phyloP scores from a whole-genome alignment of 1,139 yeast genomes.

The Tardiomyces digboiensis region DNA sequence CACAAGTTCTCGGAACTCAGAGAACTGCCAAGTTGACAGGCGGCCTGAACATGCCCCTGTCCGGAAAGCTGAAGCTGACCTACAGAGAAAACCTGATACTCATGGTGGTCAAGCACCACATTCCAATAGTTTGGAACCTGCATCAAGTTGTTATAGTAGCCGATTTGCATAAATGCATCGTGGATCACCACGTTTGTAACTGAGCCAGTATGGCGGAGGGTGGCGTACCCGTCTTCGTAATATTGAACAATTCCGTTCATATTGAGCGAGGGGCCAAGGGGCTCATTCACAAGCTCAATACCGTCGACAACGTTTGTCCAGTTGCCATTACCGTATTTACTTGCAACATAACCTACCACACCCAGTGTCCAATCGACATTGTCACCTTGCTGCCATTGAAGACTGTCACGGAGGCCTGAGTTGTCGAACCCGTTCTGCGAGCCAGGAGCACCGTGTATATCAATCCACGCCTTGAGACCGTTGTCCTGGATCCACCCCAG shows the following conservation, averaged over 20 bases:
- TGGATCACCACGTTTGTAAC: conserved; percentile 50
- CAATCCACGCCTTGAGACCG: conserved; percentile 76
- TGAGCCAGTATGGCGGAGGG: conserved; percentile 39
- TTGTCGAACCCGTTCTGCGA: conserved; percentile 96
- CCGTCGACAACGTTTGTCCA: conserved; percentile 72
- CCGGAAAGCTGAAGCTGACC: conserved; percentile 47
- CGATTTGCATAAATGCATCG: conserved; percentile 58
- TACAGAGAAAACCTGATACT: conserved; percentile 75
- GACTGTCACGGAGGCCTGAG: conserved; percentile 69
- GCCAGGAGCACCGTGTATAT: conserved; percentile 95
- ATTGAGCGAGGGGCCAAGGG: conserved; percentile 61
- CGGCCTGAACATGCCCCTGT: conserved; percentile 52
- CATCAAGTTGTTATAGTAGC: conserved; percentile 56
- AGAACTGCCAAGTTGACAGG: conserved; percentile 52
- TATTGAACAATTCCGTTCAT: conserved; percentile 49
- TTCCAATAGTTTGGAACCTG: conserved; percentile 41
- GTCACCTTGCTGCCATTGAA: conserved; percentile 33
- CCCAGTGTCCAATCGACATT: conserved; percentile 45
- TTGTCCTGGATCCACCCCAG: conserved; percentile 61
- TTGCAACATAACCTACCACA: conserved; percentile 34
- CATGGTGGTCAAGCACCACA: conserved; percentile 81
- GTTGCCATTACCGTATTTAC: conserved; percentile 57
- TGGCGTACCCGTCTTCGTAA: conserved; percentile 44
- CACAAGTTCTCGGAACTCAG: conserved; percentile 52
- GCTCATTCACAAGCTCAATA: conserved; percentile 83